These are phyloP conservation scores for Russula griseocarnosa DNA, from an alignment of 768 basidiomycete genomes.

Conservation along the genomic window DNA sequence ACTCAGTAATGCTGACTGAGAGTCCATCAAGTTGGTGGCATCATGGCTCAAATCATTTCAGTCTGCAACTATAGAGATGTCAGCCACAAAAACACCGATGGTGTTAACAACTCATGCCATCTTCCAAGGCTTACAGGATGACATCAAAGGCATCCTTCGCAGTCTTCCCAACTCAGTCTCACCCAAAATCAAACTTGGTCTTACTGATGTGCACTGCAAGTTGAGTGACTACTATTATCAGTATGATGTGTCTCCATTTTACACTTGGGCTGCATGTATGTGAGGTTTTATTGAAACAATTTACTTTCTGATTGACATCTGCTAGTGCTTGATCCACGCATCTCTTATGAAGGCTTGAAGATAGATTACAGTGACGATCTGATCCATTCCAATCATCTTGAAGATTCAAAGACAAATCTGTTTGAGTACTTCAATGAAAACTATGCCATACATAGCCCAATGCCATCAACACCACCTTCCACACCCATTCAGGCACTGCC, in stretches of 20 bases:
- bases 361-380: neutral
- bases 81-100: neutral
- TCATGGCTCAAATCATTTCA: constrained; percentile 1
- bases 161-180: neutral
- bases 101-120: neutral
- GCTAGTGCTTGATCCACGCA: neutral
- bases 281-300: too few species aligned
- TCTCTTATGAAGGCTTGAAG: neutral
- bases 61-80: neutral
- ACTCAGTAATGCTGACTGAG: neutral
- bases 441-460: too few species aligned
- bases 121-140: neutral
- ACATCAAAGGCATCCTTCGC: neutral
- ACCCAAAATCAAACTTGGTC: neutral
- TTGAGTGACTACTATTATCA: too few species aligned
- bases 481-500: too few species aligned
- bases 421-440: too few species aligned
- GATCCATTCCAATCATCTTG: neutral
- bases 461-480: too few species aligned
- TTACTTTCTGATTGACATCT: too few species aligned
- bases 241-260: neutral
- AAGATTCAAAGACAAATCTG: neutral
- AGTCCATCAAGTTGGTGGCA: neutral
- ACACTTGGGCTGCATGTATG: neutral
- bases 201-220: too few species aligned